Conservation (phyloP, 1,139 yeast genomes). For the Kurtzmaniella quercitrusa region DNA sequence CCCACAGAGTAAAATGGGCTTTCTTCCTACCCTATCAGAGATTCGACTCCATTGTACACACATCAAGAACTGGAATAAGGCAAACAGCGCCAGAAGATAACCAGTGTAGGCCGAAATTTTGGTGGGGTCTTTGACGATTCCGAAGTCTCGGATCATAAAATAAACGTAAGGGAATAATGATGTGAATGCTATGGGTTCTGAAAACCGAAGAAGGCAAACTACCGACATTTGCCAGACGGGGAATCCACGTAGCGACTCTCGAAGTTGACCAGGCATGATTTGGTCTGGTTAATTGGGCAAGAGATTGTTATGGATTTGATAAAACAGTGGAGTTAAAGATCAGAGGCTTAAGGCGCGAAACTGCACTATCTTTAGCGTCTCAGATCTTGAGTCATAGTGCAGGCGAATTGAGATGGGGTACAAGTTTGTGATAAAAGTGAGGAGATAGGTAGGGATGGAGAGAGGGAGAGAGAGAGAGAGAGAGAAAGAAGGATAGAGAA, state of each 20-base stretch:
- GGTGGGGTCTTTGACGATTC: constrained; percentile 46
- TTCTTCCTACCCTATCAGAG: constrained; percentile 56
- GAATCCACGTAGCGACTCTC: constrained; percentile 27
- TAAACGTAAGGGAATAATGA: constrained; percentile 62
- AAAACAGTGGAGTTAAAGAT: background rate
- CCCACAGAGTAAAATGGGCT: constrained; percentile 50
- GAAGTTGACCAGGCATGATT: background rate
- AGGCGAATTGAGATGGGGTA: background rate
- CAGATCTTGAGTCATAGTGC: background rate
- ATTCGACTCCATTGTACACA: constrained; percentile 58
- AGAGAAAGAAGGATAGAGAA: background rate
- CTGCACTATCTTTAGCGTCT: background rate
- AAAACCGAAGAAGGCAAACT: constrained; percentile 42
- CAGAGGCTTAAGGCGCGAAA: background rate
- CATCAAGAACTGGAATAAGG: constrained; percentile 50
- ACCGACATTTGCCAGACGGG: constrained; percentile 50
- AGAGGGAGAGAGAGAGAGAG: background rate
- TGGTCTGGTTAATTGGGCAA: no score
- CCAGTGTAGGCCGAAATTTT: constrained; percentile 57
- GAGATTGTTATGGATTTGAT: background rate
- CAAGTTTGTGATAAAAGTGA: no score
- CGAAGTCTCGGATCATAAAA: constrained; percentile 59
- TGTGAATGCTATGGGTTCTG: constrained; percentile 63
- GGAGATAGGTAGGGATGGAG: background rate
- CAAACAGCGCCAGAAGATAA: constrained; percentile 53